These are phyloP conservation scores for Antitrichia curtipendula DNA, from an alignment of 225 moss, liverwort and hornwort genomes.

Conservation along the genomic window DNA sequence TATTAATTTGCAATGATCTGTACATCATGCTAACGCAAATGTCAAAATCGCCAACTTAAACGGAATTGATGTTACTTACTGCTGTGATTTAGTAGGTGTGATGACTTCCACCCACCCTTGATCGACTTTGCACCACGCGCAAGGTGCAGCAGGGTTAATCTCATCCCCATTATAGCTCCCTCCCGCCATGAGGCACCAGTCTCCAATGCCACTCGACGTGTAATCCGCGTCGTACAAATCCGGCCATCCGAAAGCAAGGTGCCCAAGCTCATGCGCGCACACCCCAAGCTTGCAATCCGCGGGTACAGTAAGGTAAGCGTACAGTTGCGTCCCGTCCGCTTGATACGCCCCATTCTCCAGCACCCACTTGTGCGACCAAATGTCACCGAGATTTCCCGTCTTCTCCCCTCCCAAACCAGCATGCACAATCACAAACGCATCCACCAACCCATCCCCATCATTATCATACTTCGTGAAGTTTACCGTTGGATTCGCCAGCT, in stretches of 20 bases:
- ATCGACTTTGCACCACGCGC: slow-evolving; percentile 31
- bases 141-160: slow-evolving; percentile 6
- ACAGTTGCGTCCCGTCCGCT: slow-evolving; percentile 15
- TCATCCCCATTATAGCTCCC: slow-evolving; percentile 24
- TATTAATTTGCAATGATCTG: not conserved
- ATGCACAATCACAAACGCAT: slow-evolving; percentile 23
- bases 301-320: slow-evolving; percentile 16
- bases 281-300: slow-evolving; percentile 27
- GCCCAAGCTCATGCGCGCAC: slow-evolving; percentile 29
- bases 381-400: not conserved
- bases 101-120: slow-evolving; percentile 30
- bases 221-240: slow-evolving; percentile 30
- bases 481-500: not conserved
- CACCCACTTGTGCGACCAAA: slow-evolving; percentile 37
- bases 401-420: slow-evolving; percentile 15
- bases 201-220: slow-evolving; percentile 10
- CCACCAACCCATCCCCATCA: slow-evolving; percentile 14
- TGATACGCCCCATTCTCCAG: not conserved
- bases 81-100: not conserved
- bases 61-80: not conserved
- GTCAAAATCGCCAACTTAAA: not conserved
- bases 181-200: slow-evolving; percentile 33
- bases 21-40: not conserved
- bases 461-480: slow-evolving; percentile 18
- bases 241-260: slow-evolving; percentile 28